These are phyloP conservation scores for Tricholoma sp. DNA, from an alignment of 768 basidiomycete genomes.

Conservation along the genomic window DNA sequence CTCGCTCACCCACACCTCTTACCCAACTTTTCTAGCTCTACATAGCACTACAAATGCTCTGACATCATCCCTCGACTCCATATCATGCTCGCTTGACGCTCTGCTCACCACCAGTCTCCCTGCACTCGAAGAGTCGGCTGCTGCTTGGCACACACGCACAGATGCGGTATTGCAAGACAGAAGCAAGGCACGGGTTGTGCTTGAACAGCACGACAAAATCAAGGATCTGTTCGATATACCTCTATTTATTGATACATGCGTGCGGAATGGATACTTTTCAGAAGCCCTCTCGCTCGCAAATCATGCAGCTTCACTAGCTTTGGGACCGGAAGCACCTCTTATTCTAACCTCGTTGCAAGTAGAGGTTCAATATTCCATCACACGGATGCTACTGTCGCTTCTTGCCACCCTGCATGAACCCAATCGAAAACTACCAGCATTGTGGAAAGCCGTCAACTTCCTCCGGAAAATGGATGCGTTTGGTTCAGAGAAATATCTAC, in stretches of 20 bases:
- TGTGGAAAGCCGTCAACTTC: constrained; percentile 89
- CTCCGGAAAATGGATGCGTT: constrained; percentile 79
- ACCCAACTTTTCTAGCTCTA: constrained; percentile 87
- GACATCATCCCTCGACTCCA: constrained; percentile 62
- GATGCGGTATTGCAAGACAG: constrained; percentile 72
- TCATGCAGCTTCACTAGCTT: constrained; percentile 55
- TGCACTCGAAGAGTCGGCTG: constrained; percentile 67
- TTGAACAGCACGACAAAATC: constrained; percentile 92
- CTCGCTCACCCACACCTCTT: constrained; percentile 85
- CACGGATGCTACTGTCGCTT: constrained; percentile 74
- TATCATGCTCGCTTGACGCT: constrained; percentile 68
- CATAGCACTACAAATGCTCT: constrained; percentile 77
- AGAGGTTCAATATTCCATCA: constrained; percentile 64
- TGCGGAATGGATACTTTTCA: constrained; percentile 86
- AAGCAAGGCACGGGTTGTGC: constrained; percentile 73
- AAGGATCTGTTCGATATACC: constrained; percentile 90
- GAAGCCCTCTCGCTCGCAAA: constrained; percentile 85
- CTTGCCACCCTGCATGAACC: constrained; percentile 77
- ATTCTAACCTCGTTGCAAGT: constrained; percentile 58
- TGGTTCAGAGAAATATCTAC: constrained; percentile 14
- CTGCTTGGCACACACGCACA: constrained; percentile 68
- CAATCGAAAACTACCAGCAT: constrained; percentile 75
- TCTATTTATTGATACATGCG: constrained; percentile 86
- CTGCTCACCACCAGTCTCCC: constrained; percentile 70
- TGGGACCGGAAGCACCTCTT: constrained; percentile 38